A percentile compares a stretch with the other conserved stretches of the same genome.
These are phyloP conservation scores for Juglanconis juglandina DNA, from an alignment of 2,329 filamentous ascomycete species.

Conservation along the genomic window DNA sequence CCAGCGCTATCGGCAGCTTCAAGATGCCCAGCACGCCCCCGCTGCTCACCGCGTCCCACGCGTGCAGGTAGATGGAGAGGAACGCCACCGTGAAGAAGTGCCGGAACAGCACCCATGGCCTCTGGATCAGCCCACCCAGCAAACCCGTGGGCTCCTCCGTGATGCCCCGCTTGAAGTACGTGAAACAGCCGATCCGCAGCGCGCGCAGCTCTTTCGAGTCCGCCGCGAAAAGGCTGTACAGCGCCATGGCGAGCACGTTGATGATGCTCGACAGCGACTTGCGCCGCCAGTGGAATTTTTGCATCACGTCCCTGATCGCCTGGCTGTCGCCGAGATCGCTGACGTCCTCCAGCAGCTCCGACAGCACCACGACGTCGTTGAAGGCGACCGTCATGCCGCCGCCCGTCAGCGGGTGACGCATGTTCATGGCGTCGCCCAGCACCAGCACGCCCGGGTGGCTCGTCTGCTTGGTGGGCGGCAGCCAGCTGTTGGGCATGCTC, in stretches of 20 bases:
- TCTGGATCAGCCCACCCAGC: constrained; percentile 74
- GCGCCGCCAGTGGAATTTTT: constrained; percentile 78
- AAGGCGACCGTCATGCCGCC: constrained; percentile 98
- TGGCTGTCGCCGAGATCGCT: constrained; percentile 65
- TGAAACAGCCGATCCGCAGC: constrained; percentile 86
- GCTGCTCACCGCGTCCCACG: constrained; percentile 37
- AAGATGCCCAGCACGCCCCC: constrained; percentile 48
- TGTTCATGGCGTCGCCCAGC: constrained; percentile 94
- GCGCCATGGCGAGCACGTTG: constrained; percentile 94
- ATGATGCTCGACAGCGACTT: constrained; percentile 83
- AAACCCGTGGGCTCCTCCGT: constrained; percentile 77
- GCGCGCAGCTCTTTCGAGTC: constrained; percentile 72
- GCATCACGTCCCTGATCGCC: constrained; percentile 66
- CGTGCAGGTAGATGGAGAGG: constrained; percentile 71
- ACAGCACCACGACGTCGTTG: constrained; percentile 80
- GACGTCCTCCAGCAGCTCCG: constrained; percentile 66
- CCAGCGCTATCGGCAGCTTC: constrained; percentile 61
- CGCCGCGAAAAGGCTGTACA: constrained; percentile 89
- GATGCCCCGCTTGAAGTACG: constrained; percentile 78
- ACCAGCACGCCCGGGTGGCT: constrained; percentile 69
- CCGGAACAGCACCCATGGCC: constrained; percentile 74
- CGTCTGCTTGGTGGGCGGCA: constrained; percentile 67
- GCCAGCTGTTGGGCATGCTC: constrained; percentile 94
- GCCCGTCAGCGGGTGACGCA: constrained; percentile 97
- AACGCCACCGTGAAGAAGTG: constrained; percentile 96